A percentile compares a stretch with the other conserved stretches of the same genome.
phyloP scores from a whole-genome alignment of 805 yeast species.

The Metschnikowia santaceciliae region DNA sequence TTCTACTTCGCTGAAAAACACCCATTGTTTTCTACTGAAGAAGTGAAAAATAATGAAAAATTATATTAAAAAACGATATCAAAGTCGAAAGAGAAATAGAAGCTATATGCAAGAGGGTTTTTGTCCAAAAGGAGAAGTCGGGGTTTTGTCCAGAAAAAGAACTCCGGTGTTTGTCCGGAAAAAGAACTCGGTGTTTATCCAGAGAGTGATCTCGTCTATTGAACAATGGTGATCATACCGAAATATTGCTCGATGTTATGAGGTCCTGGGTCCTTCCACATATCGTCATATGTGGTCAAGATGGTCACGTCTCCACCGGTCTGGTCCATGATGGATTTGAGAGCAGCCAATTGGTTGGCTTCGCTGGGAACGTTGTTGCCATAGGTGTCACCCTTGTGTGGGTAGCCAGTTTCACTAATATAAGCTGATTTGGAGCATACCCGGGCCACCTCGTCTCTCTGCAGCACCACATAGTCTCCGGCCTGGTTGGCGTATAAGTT shows the following conservation, averaged over 20 bases:
- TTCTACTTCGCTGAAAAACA: too few relatives aligned
- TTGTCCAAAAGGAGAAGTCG: too few relatives aligned
- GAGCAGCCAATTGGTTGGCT: slow-evolving; percentile 69
- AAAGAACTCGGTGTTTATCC: too few relatives aligned
- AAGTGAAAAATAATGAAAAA: neutral
- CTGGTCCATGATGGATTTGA: slow-evolving; percentile 55
- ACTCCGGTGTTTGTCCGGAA: too few relatives aligned
- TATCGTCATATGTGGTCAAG: slow-evolving; percentile 76
- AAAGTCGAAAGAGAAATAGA: too few relatives aligned
- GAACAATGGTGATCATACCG: slow-evolving; percentile 53
- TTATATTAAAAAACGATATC: neutral
- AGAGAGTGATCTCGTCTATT: neutral
- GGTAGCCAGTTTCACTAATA: slow-evolving; percentile 89
- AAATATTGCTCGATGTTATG: slow-evolving; percentile 86
- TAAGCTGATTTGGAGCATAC: slow-evolving; percentile 55
- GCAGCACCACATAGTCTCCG: slow-evolving; percentile 66
- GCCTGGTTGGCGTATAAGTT: slow-evolving; percentile 59
- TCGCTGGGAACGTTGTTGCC: slow-evolving; percentile 70
- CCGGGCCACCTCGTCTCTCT: slow-evolving; percentile 49
- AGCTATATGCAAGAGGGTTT: neutral
- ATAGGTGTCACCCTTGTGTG: slow-evolving; percentile 64
- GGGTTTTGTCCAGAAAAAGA: too few relatives aligned
- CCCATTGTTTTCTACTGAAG: too few relatives aligned
- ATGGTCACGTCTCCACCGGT: slow-evolving; percentile 62
- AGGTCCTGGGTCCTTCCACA: slow-evolving; percentile 82